Base-by-base conservation (phyloP, 2,329 filamentous ascomycete genomes). In the Aureobasidium sp. region DNA sequence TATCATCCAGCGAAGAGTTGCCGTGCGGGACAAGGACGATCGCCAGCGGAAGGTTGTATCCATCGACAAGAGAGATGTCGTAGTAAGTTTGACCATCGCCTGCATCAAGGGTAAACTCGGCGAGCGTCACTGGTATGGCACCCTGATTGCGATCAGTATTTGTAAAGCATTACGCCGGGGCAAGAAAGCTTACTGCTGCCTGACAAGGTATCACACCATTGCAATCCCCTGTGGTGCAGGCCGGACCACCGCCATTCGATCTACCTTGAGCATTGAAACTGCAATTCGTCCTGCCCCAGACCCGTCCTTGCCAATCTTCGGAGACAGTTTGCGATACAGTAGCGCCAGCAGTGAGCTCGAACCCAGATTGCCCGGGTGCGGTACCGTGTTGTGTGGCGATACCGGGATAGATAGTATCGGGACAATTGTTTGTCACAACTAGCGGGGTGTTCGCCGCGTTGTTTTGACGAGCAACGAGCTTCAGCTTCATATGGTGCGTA, bases 211-310 rank as follows among this genome's bases (percentile, higher is more conserved):
- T 69, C 63, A 83, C 81, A 5, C 86, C 85, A 63, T 85, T 84
- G 72, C 90, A 94, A 73, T 94, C 90, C 8, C 90, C 90, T 2
- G 89, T 91, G 56, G 78, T 73, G 74, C 90, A 94, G 25, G 87
- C 85, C n/a, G 73, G 70, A 39, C 78, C 78, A 45, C 71, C 73
- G 34, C 76, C 73, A 63, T 76, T 77, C 25, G 75, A 74, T 57
- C 80, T 84, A 1, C 86, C 87, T 52, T 85, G 81, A 17, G 78
- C 78, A 67, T 87, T 84, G 72, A 91, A 90, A 42, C 83, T 89
- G 76, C 90, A 95, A 71, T 94, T 94, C 20, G 90, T 93, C 60
- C 90, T 81, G 14, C 86, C 90, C 90, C 90, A 94, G 31, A 94
- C 79, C 60, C 90, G 84, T 11, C 90, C 90, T 71, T 89, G 86